Evolutionary conservation across 805 yeast genomes (phyloP).

Genomic region (Teunomyces aglyptinius): DNA sequence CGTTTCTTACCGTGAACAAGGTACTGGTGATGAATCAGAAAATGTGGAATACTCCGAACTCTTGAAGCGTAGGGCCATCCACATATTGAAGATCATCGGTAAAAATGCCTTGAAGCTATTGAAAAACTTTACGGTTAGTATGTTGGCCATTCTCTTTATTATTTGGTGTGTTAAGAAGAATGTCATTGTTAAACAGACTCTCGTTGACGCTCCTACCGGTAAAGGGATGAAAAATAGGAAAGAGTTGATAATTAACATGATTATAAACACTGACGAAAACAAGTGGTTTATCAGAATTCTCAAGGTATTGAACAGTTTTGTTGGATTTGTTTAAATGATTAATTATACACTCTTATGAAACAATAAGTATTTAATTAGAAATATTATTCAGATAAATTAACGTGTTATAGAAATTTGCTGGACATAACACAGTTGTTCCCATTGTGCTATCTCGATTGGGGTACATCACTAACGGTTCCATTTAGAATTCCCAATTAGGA

Average conservation of each 20-base stretch:
- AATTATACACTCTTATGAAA: not conserved
- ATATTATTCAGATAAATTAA: too few relatives aligned
- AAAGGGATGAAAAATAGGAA: slow-evolving; percentile 21
- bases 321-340: slow-evolving; percentile 34
- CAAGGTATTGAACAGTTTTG: slow-evolving; percentile 36
- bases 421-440: not conserved
- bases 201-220: slow-evolving; percentile 32
- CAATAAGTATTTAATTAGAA: not conserved
- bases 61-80: slow-evolving; percentile 21
- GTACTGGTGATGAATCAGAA: slow-evolving; percentile 12
- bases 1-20: slow-evolving; percentile 5
- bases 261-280: slow-evolving; percentile 41
- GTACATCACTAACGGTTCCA: not conserved
- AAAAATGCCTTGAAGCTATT: slow-evolving; percentile 23
- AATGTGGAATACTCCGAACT: slow-evolving; percentile 15
- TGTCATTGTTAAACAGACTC: slow-evolving; percentile 36
- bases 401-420: too few relatives aligned
- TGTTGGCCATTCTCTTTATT: slow-evolving; percentile 36
- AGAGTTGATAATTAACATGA: slow-evolving; percentile 43
- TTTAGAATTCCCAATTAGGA: not conserved
- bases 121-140: slow-evolving; percentile 35
- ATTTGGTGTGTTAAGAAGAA: slow-evolving; percentile 43
- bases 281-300: slow-evolving; percentile 44
- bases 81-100: slow-evolving; percentile 27
- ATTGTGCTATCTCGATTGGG: not conserved